phyloP scores from a whole-genome alignment of 768 basidiomycete species.

The Lactifluus pinguis region DNA sequence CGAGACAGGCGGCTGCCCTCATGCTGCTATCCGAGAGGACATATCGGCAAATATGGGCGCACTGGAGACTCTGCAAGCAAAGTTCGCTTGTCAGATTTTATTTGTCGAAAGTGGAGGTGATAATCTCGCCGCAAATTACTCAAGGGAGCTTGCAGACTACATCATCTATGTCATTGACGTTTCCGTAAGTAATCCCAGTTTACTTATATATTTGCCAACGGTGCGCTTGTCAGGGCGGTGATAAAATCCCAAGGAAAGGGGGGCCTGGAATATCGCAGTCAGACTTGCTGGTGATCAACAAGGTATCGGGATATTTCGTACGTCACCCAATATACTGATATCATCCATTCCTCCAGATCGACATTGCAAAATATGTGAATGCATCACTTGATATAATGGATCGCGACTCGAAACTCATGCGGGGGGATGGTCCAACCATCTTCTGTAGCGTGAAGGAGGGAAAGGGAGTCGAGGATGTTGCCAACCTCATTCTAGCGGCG shows the following conservation, averaged over 20 bases:
- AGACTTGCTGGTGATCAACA: constrained; percentile 91
- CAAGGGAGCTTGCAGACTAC: constrained; percentile 92
- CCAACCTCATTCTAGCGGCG: constrained; percentile 74
- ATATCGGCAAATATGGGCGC: constrained; percentile 97
- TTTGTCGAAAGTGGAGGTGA: constrained; percentile 97
- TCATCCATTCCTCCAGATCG: constrained; percentile 46
- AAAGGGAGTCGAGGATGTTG: constrained; percentile 74
- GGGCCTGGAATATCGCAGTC: constrained; percentile 97
- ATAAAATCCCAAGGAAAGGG: constrained; percentile 97
- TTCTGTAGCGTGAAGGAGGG: constrained; percentile 78
- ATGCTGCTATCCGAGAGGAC: constrained; percentile 97
- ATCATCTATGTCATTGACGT: constrained; percentile 93
- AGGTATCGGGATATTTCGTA: constrained; percentile 38
- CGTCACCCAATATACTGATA: too few relatives aligned
- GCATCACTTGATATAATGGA: constrained; percentile 94
- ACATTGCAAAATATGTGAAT: constrained; percentile 85
- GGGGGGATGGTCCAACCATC: constrained; percentile 87
- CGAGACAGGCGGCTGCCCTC: constrained; percentile 96
- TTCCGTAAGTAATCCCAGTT: constrained; percentile 38
- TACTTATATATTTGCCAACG: neutral
- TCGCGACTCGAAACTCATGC: constrained; percentile 87
- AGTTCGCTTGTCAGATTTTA: constrained; percentile 82
- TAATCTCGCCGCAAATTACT: constrained; percentile 95
- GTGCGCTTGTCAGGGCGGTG: constrained; percentile 63
- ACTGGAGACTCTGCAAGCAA: constrained; percentile 86